Evolutionary conservation across 805 yeast genomes (phyloP).

Genomic region (Cyberlindnera sargentensis): DNA sequence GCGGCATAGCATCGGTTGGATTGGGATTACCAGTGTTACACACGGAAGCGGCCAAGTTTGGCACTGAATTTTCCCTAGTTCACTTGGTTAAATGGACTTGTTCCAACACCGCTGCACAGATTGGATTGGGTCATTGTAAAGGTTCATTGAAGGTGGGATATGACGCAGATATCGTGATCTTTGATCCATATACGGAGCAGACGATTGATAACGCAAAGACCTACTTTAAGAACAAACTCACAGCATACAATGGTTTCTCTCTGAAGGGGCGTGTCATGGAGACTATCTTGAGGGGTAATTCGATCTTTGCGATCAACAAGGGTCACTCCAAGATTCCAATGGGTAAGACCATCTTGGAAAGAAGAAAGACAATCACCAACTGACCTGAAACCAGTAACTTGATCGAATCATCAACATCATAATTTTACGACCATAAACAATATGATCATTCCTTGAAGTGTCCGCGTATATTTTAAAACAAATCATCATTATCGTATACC

Average conservation of each 20-base stretch:
- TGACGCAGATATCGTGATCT: conserved; percentile 85
- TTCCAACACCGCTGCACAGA: conserved; percentile 77
- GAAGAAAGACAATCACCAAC: conserved; percentile 29
- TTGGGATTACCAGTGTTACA: conserved; percentile 77
- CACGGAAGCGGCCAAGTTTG: conserved; percentile 60
- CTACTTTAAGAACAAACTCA: conserved; percentile 76
- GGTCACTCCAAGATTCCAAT: conserved; percentile 53
- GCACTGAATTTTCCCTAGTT: conserved; percentile 42
- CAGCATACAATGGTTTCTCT: conserved; percentile 73
- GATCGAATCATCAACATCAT: no score
- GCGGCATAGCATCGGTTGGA: conserved; percentile 91
- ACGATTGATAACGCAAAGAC: conserved; percentile 47
- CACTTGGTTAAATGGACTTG: conserved; percentile 80
- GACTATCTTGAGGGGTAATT: conserved; percentile 71
- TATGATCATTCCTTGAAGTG: no score
- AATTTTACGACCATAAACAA: no score
- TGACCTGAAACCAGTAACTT: no score
- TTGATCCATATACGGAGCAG: conserved; percentile 55
- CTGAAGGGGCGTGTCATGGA: conserved; percentile 71
- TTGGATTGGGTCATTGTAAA: conserved; percentile 65
- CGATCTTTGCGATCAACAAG: conserved; percentile 46
- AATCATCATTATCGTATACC: not conserved
- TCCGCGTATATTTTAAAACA: not conserved
- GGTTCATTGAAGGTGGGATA: conserved; percentile 68
- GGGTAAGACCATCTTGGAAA: conserved; percentile 57